These are phyloP conservation scores for Trametes villosa DNA, from an alignment of 768 basidiomycete genomes.

Conservation along the genomic window DNA sequence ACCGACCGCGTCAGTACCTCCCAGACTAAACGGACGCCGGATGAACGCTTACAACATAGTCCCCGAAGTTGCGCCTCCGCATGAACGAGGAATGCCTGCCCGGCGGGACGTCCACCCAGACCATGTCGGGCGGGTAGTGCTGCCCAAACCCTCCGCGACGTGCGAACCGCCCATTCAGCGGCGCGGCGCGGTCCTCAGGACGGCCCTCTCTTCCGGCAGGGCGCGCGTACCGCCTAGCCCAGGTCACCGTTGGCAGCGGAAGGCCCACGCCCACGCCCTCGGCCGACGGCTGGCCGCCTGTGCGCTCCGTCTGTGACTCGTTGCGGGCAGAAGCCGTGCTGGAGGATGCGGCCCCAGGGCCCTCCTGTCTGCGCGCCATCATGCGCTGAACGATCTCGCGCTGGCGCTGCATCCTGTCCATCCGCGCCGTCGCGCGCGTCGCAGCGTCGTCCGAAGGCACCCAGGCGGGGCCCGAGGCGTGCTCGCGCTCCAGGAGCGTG, in stretches of 20 bases:
- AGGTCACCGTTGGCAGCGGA: neutral
- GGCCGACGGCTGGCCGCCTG: neutral
- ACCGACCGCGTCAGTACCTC: neutral
- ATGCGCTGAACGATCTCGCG: constrained; percentile 7
- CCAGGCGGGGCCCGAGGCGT: neutral
- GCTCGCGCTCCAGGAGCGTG: constrained; percentile 20
- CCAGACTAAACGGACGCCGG: neutral
- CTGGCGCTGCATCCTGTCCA: neutral
- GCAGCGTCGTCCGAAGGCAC: neutral
- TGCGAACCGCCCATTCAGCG: constrained; percentile 20
- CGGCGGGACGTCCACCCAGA: constrained; percentile 15
- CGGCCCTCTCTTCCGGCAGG: neutral
- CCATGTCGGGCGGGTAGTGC: constrained; percentile 9
- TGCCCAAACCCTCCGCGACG: constrained; percentile 9
- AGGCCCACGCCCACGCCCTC: neutral
- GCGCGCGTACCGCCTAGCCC: neutral
- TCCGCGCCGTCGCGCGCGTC: neutral
- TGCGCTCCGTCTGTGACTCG: neutral
- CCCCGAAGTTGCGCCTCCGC: constrained; percentile 37
- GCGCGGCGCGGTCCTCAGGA: neutral
- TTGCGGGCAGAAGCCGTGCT: neutral
- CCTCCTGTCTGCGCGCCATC: constrained; percentile 9
- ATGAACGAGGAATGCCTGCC: neutral
- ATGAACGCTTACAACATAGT: constrained; percentile 55
- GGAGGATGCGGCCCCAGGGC: neutral